Conservation (phyloP, 371 early-diverging fungal genomes). For the Batrachochytrium dendrobatidis region DNA sequence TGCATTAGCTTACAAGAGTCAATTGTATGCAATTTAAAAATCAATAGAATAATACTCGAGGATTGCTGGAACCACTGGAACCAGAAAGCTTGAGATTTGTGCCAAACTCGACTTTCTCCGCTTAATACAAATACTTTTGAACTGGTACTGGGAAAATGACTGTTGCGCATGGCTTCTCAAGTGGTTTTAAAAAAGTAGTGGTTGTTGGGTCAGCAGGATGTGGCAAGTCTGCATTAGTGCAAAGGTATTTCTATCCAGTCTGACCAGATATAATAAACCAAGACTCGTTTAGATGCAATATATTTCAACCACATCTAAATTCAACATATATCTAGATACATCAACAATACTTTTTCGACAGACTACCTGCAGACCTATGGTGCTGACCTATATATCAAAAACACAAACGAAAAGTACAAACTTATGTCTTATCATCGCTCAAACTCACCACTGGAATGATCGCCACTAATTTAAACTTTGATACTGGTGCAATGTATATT, state of each 20-base stretch:
- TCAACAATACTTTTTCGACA: constrained; percentile 26
- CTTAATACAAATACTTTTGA: too few species aligned
- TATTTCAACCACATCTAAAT: not conserved
- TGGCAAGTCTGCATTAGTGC: constrained; percentile 38
- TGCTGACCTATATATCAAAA: constrained; percentile 37
- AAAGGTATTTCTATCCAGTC: constrained; percentile 17
- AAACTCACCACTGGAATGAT: not conserved
- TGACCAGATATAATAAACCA: not conserved
- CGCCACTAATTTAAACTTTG: not conserved
- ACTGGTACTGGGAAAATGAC: too few species aligned
- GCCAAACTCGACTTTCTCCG: too few species aligned
- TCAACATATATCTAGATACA: constrained; percentile 14
- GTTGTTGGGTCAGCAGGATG: constrained; percentile 37
- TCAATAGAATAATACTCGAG: too few species aligned
- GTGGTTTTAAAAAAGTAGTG: constrained; percentile 34
- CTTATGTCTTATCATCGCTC: not conserved
- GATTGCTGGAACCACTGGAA: too few species aligned
- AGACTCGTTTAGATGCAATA: not conserved
- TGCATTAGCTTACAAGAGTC: too few species aligned
- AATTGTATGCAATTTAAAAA: too few species aligned
- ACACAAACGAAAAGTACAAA: constrained; percentile 22
- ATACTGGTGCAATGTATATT: not conserved
- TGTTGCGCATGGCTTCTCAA: constrained; percentile 3
- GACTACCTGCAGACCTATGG: constrained; percentile 44
- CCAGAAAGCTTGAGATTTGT: too few species aligned